phyloP scores from a whole-genome alignment of 495 filamentous ascomycete genomes.

The Podospora pseudopauciseta region DNA sequence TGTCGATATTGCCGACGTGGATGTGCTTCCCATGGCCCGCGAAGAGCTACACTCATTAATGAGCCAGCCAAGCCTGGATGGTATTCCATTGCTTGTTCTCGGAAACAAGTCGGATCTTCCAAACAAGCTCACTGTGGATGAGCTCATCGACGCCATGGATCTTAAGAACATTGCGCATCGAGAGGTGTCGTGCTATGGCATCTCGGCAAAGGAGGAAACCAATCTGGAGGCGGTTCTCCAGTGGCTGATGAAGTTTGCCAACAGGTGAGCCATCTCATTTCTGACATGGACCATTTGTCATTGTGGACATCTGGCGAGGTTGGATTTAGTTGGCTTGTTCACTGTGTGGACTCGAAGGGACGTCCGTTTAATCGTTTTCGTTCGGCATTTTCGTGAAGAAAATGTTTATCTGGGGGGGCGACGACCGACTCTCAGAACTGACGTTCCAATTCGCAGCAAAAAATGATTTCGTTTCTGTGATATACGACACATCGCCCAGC shows the following conservation, averaged over 20 bases:
- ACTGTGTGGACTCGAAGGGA: background rate
- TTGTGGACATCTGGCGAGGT: constrained; percentile 18
- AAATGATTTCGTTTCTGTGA: background rate
- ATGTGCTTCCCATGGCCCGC: constrained; percentile 77
- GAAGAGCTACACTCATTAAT: constrained; percentile 90
- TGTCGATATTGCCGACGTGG: constrained; percentile 74
- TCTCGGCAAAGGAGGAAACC: constrained; percentile 97
- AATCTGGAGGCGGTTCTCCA: constrained; percentile 96
- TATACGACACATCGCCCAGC: constrained; percentile 5
- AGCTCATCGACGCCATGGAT: constrained; percentile 89
- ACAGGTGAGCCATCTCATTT: constrained; percentile 40
- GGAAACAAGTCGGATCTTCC: constrained; percentile 96
- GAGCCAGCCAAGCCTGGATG: constrained; percentile 76
- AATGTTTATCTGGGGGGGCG: background rate
- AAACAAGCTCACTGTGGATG: constrained; percentile 83
- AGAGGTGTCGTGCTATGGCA: constrained; percentile 98
- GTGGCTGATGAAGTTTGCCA: constrained; percentile 89
- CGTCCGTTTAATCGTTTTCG: background rate
- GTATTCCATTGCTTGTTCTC: constrained; percentile 91
- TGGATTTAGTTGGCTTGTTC: constrained; percentile 5
- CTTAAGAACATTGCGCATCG: constrained; percentile 84
- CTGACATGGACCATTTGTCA: background rate
- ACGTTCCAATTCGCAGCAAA: constrained; percentile 1
- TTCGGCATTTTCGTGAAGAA: background rate
- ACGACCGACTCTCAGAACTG: background rate